A percentile compares a stretch with the other conserved stretches of the same genome.
Conservation (phyloP, 257 asterid species). For the Plantago ovata region DNA sequence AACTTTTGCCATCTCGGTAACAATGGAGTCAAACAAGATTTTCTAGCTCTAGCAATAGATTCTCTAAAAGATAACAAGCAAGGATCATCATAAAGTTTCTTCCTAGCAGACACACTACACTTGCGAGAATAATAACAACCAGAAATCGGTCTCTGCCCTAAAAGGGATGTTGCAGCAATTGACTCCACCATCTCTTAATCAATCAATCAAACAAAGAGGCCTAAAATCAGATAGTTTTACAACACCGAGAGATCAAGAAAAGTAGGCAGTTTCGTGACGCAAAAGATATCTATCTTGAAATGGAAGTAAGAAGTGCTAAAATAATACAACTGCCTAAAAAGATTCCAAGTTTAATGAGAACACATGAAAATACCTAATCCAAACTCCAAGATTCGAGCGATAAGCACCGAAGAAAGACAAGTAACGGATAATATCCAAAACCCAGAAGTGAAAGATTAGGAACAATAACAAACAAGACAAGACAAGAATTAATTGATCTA, state of each 20-base stretch:
- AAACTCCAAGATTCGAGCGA: slow-evolving; percentile 24
- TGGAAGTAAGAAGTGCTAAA: slow-evolving; percentile 15
- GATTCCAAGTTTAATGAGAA: slow-evolving; percentile 43
- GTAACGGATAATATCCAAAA: slow-evolving; percentile 18
- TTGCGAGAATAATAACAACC: slow-evolving; percentile 36
- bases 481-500: slow-evolving; percentile 2
- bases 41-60: slow-evolving; percentile 26
- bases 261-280: slow-evolving; percentile 11
- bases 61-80: slow-evolving; percentile 33
- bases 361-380: slow-evolving; percentile 33
- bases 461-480: too few species aligned
- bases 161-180: slow-evolving; percentile 65
- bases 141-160: slow-evolving; percentile 49
- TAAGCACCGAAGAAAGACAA: slow-evolving; percentile 27
- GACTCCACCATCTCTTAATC: slow-evolving; percentile 60
- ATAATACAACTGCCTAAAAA: slow-evolving; percentile 23
- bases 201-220: slow-evolving; percentile 4
- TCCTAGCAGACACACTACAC: slow-evolving; percentile 35
- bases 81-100: slow-evolving; percentile 26
- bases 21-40: slow-evolving; percentile 23
- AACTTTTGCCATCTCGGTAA: slow-evolving; percentile 16
- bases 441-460: too few species aligned
- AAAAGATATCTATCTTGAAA: slow-evolving; percentile 21
- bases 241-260: slow-evolving; percentile 7
- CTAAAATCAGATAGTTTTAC: slow-evolving; percentile 10